Conservation (phyloP, 129 eudicot species). For the Smallanthus sonchifolius region DNA sequence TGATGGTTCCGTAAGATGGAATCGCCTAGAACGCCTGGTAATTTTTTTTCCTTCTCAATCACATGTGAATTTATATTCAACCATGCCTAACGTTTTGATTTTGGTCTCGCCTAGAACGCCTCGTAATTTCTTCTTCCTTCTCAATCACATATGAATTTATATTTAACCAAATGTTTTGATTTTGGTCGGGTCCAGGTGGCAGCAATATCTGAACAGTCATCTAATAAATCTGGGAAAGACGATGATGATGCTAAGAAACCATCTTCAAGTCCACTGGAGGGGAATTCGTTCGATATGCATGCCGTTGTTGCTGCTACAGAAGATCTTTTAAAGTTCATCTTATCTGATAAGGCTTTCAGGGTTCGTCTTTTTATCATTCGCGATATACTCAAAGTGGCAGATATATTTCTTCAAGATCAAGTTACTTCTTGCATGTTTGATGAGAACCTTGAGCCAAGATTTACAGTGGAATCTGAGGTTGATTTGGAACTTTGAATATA, state of each 20-base stretch:
- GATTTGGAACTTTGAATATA: not conserved
- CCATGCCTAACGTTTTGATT: not conserved
- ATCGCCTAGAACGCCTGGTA: constrained; percentile 91
- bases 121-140: constrained; percentile 48
- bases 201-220: constrained; percentile 73
- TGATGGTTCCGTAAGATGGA: constrained; percentile 96
- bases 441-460: constrained; percentile 20
- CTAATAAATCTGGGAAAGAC: constrained; percentile 40
- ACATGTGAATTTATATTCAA: not conserved
- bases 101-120: constrained; percentile 63
- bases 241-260: constrained; percentile 24
- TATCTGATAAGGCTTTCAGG: constrained; percentile 76
- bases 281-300: constrained; percentile 74
- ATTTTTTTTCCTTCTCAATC: not conserved
- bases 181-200: constrained; percentile 49
- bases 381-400: constrained; percentile 71
- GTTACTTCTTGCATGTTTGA: constrained; percentile 40
- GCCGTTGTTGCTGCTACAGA: constrained; percentile 94
- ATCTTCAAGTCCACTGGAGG: constrained; percentile 48
- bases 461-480: constrained; percentile 53
- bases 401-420: constrained; percentile 58
- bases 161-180: not conserved
- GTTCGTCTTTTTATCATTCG: constrained; percentile 79
- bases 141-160: not conserved
- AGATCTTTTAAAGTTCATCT: constrained; percentile 70